These are phyloP conservation scores for Podaxis rugospora DNA, from an alignment of 768 basidiomycete genomes.

Conservation along the genomic window DNA sequence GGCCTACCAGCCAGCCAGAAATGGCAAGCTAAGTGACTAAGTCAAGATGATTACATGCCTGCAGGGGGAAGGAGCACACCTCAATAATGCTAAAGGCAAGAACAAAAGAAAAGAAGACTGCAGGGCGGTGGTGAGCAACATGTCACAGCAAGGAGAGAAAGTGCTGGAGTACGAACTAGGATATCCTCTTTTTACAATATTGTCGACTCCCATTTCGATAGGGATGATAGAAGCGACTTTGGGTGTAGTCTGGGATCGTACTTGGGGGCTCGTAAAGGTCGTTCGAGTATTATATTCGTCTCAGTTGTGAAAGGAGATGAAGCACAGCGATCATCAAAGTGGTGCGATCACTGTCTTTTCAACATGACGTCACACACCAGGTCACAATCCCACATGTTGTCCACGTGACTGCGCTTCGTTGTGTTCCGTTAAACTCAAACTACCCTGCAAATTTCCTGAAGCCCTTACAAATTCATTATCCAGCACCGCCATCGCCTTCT, in stretches of 20 bases:
- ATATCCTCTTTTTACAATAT: constrained; percentile 5
- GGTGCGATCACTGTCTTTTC: constrained; percentile 3
- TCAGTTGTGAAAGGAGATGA: constrained; percentile 10
- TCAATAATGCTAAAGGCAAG: not conserved
- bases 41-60: not conserved
- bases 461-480: too few species aligned
- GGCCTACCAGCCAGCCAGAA: constrained; percentile 66
- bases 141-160: not conserved
- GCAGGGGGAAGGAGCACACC: not conserved
- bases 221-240: not conserved
- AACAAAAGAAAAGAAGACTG: constrained; percentile 5
- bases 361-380: constrained; percentile 5
- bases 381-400: not conserved
- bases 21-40: constrained; percentile 48
- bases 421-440: not conserved
- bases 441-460: not conserved
- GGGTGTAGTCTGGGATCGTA: not conserved
- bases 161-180: constrained; percentile 7
- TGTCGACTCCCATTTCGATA: constrained; percentile 10
- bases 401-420: constrained; percentile 1
- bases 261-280: not conserved
- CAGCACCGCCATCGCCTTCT: not conserved
- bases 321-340: not conserved
- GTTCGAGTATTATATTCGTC: constrained; percentile 5
- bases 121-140: not conserved